Evolutionary conservation across 2,329 filamentous ascomycete genomes (phyloP).

Genomic region (Sclerotinia spermophila): DNA sequence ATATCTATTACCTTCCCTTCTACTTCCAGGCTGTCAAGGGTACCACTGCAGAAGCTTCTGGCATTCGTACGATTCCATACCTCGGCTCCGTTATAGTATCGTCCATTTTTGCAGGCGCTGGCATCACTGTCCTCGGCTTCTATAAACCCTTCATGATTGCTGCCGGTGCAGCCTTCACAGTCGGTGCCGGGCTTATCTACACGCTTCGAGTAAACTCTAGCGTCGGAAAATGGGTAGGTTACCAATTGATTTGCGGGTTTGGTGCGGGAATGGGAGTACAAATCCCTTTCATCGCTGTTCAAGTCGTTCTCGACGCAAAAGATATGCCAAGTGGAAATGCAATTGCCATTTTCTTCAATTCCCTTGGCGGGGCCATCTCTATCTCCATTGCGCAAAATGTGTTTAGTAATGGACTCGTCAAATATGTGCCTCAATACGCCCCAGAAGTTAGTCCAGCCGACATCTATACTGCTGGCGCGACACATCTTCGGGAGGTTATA

Average conservation of each 20-base stretch:
- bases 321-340: conserved; percentile 55
- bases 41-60: conserved; percentile 40
- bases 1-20: conserved; percentile 43
- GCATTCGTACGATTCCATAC: conserved; percentile 43
- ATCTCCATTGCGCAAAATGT: conserved; percentile 54
- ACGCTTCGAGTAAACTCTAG: conserved; percentile 42
- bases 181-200: conserved; percentile 45
- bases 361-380: conserved; percentile 56
- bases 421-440: conserved; percentile 35
- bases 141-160: conserved; percentile 47
- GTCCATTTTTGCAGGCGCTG: conserved; percentile 41
- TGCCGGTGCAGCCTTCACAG: conserved; percentile 43
- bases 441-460: conserved; percentile 39
- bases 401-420: conserved; percentile 34
- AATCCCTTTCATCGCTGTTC: conserved; percentile 49
- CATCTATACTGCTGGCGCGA: conserved; percentile 43
- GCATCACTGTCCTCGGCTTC: conserved; percentile 42
- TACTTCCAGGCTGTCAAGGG: conserved; percentile 50
- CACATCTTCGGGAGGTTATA: conserved; percentile 40
- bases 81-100: conserved; percentile 44
- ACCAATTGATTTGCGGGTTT: conserved; percentile 48
- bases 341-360: conserved; percentile 55
- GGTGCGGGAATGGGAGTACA: conserved; percentile 46
- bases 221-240: conserved; percentile 49
- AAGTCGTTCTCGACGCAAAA: conserved; percentile 47